phyloP scores from a whole-genome alignment of 371 early-diverging fungal species.

The Smittium culicis region DNA sequence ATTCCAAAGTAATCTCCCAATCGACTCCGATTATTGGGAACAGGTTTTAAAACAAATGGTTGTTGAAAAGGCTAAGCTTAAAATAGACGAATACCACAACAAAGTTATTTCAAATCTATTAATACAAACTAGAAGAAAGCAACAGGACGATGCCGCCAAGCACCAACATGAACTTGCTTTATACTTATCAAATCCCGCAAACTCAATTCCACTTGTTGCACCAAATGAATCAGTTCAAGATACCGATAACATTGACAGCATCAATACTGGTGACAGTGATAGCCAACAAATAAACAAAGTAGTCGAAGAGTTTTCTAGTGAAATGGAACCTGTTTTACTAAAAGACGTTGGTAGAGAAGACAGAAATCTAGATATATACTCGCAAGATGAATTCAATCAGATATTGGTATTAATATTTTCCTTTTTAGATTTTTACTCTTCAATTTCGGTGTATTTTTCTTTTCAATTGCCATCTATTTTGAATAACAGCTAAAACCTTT shows the following conservation, averaged over 20 bases:
- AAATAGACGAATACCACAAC: slow-evolving; percentile 35
- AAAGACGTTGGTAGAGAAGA: neutral
- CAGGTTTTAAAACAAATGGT: slow-evolving; percentile 54
- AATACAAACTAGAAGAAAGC: slow-evolving; percentile 45
- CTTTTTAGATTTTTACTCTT: neutral
- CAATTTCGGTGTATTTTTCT: neutral
- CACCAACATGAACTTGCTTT: slow-evolving; percentile 50
- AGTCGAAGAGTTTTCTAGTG: neutral
- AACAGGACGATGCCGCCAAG: slow-evolving; percentile 48
- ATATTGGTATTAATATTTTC: neutral
- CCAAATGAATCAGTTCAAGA: too few species aligned
- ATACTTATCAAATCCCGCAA: slow-evolving; percentile 20
- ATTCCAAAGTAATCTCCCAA: slow-evolving; percentile 48
- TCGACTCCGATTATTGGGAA: slow-evolving; percentile 94
- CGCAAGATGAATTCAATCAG: neutral
- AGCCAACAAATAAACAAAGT: neutral
- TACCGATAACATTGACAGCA: too few species aligned
- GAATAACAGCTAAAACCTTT: neutral
- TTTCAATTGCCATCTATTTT: neutral
- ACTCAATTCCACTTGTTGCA: too few species aligned
- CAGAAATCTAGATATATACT: neutral
- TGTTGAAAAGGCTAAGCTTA: slow-evolving; percentile 65
- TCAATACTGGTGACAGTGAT: neutral
- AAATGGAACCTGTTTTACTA: slow-evolving; percentile 1
- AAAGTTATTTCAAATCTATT: slow-evolving; percentile 45